Percentiles rank a stretch among this genome's conserved stretches.
These are phyloP conservation scores for Parsonsia alboflavescens DNA, from an alignment of 257 asterid species.

Conservation along the genomic window DNA sequence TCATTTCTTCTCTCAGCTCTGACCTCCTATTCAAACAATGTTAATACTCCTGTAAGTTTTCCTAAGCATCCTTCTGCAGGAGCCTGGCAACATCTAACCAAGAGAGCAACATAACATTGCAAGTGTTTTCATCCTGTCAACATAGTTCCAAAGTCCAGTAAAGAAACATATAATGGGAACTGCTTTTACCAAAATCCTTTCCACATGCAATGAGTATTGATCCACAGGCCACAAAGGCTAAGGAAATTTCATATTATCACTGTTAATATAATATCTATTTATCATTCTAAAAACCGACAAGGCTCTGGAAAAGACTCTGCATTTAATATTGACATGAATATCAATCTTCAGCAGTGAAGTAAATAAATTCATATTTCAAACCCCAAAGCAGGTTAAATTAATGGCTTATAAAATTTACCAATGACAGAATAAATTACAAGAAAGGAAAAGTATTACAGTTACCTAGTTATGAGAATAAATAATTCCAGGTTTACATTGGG, in stretches of 20 bases:
- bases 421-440: not conserved
- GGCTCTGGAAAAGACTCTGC: not conserved
- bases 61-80: not conserved
- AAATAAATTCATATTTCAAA: too few species aligned
- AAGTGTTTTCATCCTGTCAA: not conserved
- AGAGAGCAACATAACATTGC: not conserved
- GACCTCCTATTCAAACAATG: not conserved
- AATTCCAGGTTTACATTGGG: not conserved
- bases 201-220: not conserved
- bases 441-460: not conserved
- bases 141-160: not conserved
- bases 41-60: not conserved
- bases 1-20: not conserved
- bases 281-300: not conserved
- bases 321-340: not conserved
- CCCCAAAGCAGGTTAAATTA: not conserved
- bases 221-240: not conserved
- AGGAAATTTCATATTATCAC: not conserved
- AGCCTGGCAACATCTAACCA: not conserved
- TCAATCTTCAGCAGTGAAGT: too few species aligned
- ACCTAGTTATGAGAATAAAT: not conserved
- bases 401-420: not conserved
- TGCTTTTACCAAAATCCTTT: not conserved
- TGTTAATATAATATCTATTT: not conserved
- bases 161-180: not conserved